Evolutionary conservation across 2,329 filamentous ascomycete genomes (phyloP).

Genomic region (Colletotrichum eleusines): DNA sequence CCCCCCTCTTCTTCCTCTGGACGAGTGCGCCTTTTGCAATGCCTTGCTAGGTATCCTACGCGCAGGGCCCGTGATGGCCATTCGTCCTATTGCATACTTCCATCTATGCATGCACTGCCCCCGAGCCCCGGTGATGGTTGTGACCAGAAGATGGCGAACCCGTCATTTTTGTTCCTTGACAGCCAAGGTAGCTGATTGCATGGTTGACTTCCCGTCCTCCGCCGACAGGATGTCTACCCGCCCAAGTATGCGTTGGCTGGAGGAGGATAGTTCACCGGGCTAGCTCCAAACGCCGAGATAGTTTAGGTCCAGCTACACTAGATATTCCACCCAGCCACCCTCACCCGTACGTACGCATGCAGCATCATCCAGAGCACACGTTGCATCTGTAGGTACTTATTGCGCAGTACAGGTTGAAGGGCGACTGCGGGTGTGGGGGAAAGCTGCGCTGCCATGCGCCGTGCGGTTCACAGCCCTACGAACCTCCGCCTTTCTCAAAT

Average conservation of each 20-base stretch:
- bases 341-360: neutral
- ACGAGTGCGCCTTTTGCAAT: neutral
- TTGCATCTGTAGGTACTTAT: slow-evolving; percentile 14
- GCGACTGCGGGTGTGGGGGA: neutral
- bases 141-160: neutral
- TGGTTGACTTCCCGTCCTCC: neutral
- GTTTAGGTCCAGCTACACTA: neutral
- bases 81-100: neutral
- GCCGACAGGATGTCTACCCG: neutral
- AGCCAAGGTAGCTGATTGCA: neutral
- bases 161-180: neutral
- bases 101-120: neutral
- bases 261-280: neutral
- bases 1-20: neutral
- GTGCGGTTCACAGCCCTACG: slow-evolving; percentile 25
- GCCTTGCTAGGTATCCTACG: neutral
- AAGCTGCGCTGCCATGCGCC: neutral
- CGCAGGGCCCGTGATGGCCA: neutral
- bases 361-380: slow-evolving; percentile 15
- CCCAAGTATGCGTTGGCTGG: neutral
- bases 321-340: no score
- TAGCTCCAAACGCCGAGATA: neutral
- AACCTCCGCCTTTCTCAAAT: slow-evolving; percentile 14
- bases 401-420: neutral
- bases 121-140: neutral